A percentile compares a stretch with the other conserved stretches of the same genome.
These are phyloP conservation scores for Phytophthora sansomeana DNA, from an alignment of 352 stramenopile genomes.

Conservation along the genomic window DNA sequence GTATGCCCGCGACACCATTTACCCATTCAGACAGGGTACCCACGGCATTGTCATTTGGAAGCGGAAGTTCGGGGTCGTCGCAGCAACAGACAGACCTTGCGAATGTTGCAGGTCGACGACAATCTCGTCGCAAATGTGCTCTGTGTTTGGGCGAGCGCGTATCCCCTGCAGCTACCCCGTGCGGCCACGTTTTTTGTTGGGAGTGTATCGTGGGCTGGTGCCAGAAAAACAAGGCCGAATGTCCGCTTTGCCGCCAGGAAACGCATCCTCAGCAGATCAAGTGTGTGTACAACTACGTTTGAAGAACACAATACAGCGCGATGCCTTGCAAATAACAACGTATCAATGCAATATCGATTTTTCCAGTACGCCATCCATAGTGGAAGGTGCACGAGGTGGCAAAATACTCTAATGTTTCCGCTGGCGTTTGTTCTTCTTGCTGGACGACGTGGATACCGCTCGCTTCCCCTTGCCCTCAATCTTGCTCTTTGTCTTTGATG, in stretches of 20 bases:
- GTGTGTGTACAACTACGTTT: conserved; percentile 92
- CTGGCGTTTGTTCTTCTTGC: conserved; percentile 68
- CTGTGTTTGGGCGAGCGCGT: conserved; percentile 86
- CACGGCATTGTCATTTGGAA: conserved; percentile 35
- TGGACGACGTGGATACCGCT: conserved; percentile 26
- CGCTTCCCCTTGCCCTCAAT: conserved; percentile 41
- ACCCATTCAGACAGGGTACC: conserved; percentile 52
- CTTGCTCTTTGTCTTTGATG: conserved; percentile 51
- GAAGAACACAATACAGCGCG: conserved; percentile 20
- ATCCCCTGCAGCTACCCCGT: conserved; percentile 83
- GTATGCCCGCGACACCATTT: conserved; percentile 20
- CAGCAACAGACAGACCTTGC: conserved; percentile 1
- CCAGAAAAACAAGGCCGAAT: conserved; percentile 93
- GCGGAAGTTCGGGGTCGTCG: not conserved
- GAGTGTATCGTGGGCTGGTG: conserved; percentile 94
- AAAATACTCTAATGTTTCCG: conserved; percentile 50
- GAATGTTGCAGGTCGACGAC: conserved; percentile 13
- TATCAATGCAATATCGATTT: conserved; percentile 43
- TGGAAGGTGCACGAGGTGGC: not conserved
- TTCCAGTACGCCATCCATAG: not conserved
- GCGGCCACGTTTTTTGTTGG: conserved; percentile 94
- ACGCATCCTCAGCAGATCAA: conserved; percentile 91
- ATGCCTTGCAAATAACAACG: conserved; percentile 26
- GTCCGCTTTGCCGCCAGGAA: conserved; percentile 89
- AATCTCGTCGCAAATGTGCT: conserved; percentile 75